These are phyloP conservation scores for Fusarium incarnatum DNA, from an alignment of 2,329 filamentous ascomycete genomes.

Conservation along the genomic window DNA sequence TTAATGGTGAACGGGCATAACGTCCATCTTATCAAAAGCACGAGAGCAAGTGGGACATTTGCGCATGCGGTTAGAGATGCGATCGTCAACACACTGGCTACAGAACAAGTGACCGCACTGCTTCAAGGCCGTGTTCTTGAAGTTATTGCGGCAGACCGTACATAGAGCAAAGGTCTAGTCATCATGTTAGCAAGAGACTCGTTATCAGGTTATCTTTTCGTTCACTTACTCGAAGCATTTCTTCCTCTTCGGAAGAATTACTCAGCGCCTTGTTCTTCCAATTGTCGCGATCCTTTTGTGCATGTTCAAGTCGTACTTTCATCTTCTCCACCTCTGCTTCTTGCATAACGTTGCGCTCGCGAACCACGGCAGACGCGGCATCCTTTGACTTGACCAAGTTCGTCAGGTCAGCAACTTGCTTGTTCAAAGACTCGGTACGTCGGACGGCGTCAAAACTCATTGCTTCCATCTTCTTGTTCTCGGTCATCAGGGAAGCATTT, in stretches of 20 bases:
- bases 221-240: slow-evolving; percentile 83
- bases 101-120: slow-evolving; percentile 97
- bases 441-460: slow-evolving; percentile 77
- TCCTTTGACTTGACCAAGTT: slow-evolving; percentile 82
- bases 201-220: background rate
- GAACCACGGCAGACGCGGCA: slow-evolving; percentile 61
- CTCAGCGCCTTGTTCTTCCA: slow-evolving; percentile 87
- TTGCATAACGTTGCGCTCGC: slow-evolving; percentile 69
- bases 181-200: slow-evolving; percentile 37
- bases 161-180: slow-evolving; percentile 69
- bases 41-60: slow-evolving; percentile 96
- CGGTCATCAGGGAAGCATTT: slow-evolving; percentile 74
- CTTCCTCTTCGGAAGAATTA: slow-evolving; percentile 84
- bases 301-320: slow-evolving; percentile 79
- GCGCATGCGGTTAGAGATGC: slow-evolving; percentile 87
- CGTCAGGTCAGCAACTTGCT: slow-evolving; percentile 81
- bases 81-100: slow-evolving; percentile 87
- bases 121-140: slow-evolving; percentile 94
- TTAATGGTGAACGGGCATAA: slow-evolving; percentile 76
- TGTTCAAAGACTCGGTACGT: slow-evolving; percentile 76
- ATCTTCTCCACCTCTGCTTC: slow-evolving; percentile 85
- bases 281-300: slow-evolving; percentile 83
- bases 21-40: slow-evolving; percentile 90
- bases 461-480: slow-evolving; percentile 81
- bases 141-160: slow-evolving; percentile 90